A percentile compares a stretch with the other conserved stretches of the same genome.
Evolutionary conservation across 176 grass and related monocot species (phyloP).

Genomic region (Oryza longistaminata): DNA sequence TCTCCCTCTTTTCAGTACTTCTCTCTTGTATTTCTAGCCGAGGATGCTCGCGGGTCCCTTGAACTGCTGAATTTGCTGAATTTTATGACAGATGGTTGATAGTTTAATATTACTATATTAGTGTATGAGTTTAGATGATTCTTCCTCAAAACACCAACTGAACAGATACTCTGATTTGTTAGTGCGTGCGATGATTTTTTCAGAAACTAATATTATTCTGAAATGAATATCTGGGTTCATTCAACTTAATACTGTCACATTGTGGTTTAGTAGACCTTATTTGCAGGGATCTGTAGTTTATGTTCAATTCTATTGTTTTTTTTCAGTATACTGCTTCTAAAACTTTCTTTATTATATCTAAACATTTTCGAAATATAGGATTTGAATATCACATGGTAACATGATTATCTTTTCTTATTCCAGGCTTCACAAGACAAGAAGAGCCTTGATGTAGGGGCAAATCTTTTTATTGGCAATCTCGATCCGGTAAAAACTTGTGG

Average conservation of each 20-base stretch:
- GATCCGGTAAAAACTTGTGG: slow-evolving; percentile 67
- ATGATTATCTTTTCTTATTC: slow-evolving; percentile 41
- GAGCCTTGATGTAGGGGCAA: slow-evolving; percentile 94
- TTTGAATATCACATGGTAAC: slow-evolving; percentile 26
- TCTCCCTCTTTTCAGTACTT: slow-evolving; percentile 10
- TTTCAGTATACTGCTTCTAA: background rate
- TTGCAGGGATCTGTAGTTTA: background rate
- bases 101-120: background rate
- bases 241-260: background rate
- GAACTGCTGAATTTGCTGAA: background rate
- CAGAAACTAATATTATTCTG: background rate
- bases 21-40: slow-evolving; percentile 21
- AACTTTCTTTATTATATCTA: slow-evolving; percentile 7
- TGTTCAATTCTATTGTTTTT: background rate
- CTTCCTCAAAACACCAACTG: slow-evolving; percentile 19
- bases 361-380: background rate
- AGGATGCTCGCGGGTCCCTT: background rate
- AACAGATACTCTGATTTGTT: background rate
- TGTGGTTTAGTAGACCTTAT: background rate
- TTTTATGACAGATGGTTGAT: background rate
- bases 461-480: slow-evolving; percentile 99
- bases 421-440: slow-evolving; percentile 99
- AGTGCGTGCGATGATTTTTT: background rate
- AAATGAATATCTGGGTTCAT: background rate
- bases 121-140: background rate